Evolutionary conservation across 106 monocot genomes (phyloP), one percentile per base, ranked within the genome.

Genomic region (Alisma plantagoaquatica): DNA sequence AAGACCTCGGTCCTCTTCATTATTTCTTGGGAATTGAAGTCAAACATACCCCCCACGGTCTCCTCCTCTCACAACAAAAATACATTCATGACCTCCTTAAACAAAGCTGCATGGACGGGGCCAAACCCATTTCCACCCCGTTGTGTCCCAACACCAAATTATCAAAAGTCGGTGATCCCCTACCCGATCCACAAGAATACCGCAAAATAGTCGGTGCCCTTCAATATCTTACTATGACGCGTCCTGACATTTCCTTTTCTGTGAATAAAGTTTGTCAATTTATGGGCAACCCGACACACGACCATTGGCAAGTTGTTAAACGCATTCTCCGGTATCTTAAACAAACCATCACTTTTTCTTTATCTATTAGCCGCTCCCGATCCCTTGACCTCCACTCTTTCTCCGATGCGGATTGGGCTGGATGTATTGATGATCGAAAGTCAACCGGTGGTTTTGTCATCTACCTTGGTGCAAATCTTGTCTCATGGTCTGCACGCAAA

Each of bases 341-440:
- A 41, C 19, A 9, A 16, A 38, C 33, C 6, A 18, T 11, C 14
- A 16, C 8, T 4, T 10, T n/a, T 54, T 1, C 32, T n/a, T 8
- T 18, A 30, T 28, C 29, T 3, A 31, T n/a, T 54, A 4, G 29
- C n/a, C n/a, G n/a, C n/a, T n/a, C n/a, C n/a, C n/a, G n/a, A n/a
- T n/a, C n/a, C n/a, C n/a, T n/a, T n/a, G n/a, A n/a, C n/a, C n/a
- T n/a, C n/a, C n/a, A n/a, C n/a, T n/a, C n/a, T n/a, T n/a, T n/a
- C n/a, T n/a, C n/a, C 32, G 54, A 54, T 54, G 27, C 29, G 14
- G 54, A 54, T 31, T 54, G 54, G 54, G 54, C 1, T 14, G 54
- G 29, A 4, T 2, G 19, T 17, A 2, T 19, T 2, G 19, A 16
- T 26, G 30, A 29, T 31, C 1, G 54, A 18, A 1, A 18, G 6